Conservation (phyloP, 768 basidiomycete genomes). For the Leucosporidium yakuticum region DNA sequence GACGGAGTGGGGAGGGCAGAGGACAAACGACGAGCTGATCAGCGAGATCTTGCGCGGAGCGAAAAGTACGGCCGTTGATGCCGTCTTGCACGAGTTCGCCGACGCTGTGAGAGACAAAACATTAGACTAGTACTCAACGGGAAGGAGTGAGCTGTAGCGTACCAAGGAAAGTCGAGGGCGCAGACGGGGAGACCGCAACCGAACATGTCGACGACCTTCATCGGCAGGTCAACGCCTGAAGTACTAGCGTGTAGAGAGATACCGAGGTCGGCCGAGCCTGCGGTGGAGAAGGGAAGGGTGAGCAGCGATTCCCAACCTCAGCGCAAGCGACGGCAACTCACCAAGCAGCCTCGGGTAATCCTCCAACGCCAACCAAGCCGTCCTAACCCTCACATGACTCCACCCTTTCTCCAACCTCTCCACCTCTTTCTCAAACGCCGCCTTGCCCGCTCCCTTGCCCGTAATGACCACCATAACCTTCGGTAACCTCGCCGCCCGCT, state of each 20-base stretch:
- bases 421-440: slow-evolving; percentile 66
- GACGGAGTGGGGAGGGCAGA: background rate
- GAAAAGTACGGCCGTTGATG: slow-evolving; percentile 76
- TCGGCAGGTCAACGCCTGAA: slow-evolving; percentile 84
- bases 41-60: slow-evolving; percentile 60
- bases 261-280: slow-evolving; percentile 86
- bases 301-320: background rate
- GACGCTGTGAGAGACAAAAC: slow-evolving; percentile 51
- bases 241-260: slow-evolving; percentile 86
- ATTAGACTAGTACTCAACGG: background rate
- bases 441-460: slow-evolving; percentile 75
- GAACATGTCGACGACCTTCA: slow-evolving; percentile 99
- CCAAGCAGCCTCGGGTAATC: slow-evolving; percentile 87
- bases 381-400: slow-evolving; percentile 70
- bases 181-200: slow-evolving; percentile 92
- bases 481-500: slow-evolving; percentile 51
- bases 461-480: slow-evolving; percentile 78
- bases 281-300: background rate
- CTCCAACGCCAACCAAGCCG: slow-evolving; percentile 78
- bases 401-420: slow-evolving; percentile 58
- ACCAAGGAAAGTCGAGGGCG: slow-evolving; percentile 82
- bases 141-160: slow-evolving; percentile 31
- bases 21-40: slow-evolving; percentile 60
- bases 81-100: slow-evolving; percentile 78
- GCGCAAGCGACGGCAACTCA: slow-evolving; percentile 39